phyloP scores from a whole-genome alignment of 2,329 filamentous ascomycete species.

The Aureobasidium sp. region DNA sequence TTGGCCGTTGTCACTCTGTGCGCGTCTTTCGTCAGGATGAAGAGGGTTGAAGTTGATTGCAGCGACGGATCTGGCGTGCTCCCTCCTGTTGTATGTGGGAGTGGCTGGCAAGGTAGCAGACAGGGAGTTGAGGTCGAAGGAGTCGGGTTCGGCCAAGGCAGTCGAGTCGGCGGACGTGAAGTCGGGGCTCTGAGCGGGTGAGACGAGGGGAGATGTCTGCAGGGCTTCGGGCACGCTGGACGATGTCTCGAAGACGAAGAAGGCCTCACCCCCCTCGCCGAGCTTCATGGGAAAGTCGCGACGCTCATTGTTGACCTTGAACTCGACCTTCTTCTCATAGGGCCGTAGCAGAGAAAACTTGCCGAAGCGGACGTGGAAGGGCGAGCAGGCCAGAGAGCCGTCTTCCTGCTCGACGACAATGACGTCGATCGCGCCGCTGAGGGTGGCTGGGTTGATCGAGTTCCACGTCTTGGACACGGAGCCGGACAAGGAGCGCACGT shows the following conservation, averaged over 20 bases:
- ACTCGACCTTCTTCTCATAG: constrained; percentile 98
- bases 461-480: constrained; percentile 99
- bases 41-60: constrained; percentile 1
- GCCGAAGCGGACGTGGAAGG: constrained; percentile 97
- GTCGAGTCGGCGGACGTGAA: constrained; percentile 43
- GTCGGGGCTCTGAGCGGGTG: constrained; percentile 75
- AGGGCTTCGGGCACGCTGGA: constrained; percentile 86
- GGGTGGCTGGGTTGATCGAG: constrained; percentile 94
- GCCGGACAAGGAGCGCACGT: constrained; percentile 91
- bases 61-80: constrained; percentile 10
- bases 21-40: background rate
- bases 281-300: constrained; percentile 98
- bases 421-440: constrained; percentile 97
- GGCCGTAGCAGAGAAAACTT: constrained; percentile 95
- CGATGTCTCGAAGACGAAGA: constrained; percentile 96
- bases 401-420: constrained; percentile 97
- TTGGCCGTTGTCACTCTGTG: constrained; percentile 10
- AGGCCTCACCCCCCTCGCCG: constrained; percentile 93
- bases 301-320: constrained; percentile 85
- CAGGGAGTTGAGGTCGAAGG: constrained; percentile 55
- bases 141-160: constrained; percentile 61
- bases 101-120: background rate
- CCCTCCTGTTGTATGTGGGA: background rate
- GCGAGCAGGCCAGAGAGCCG: constrained; percentile 79
- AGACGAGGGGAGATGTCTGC: constrained; percentile 90